A percentile compares a stretch with the other conserved stretches of the same genome.
phyloP scores from a whole-genome alignment of 2,329 filamentous ascomycete species.

The Colletotrichum paranaense region DNA sequence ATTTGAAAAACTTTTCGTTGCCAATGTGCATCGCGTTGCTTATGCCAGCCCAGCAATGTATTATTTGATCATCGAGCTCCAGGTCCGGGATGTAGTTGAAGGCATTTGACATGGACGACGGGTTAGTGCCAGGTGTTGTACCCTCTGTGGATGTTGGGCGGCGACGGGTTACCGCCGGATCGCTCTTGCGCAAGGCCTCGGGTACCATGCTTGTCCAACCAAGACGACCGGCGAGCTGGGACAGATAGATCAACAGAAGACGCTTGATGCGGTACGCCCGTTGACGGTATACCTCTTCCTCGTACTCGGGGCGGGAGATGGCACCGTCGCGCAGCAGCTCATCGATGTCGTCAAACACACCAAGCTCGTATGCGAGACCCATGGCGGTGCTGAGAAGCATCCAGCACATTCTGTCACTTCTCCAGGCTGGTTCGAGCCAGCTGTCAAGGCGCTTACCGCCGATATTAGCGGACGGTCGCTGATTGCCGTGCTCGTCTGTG shows the following conservation, averaged over 20 bases:
- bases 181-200: slow-evolving; percentile 68
- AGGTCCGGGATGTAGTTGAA: slow-evolving; percentile 76
- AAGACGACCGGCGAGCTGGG: slow-evolving; percentile 91
- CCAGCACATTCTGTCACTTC: slow-evolving; percentile 96
- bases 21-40: slow-evolving; percentile 92
- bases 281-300: slow-evolving; percentile 81
- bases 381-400: slow-evolving; percentile 94
- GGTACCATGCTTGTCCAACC: slow-evolving; percentile 96
- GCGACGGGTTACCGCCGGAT: slow-evolving; percentile 65
- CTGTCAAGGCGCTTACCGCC: slow-evolving; percentile 90
- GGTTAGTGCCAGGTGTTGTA: slow-evolving; percentile 70
- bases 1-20: slow-evolving; percentile 89
- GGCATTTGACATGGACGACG: slow-evolving; percentile 64
- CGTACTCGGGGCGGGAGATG: slow-evolving; percentile 73
- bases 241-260: slow-evolving; percentile 89
- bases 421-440: slow-evolving; percentile 96
- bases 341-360: slow-evolving; percentile 92
- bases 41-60: slow-evolving; percentile 95
- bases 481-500: slow-evolving; percentile 55
- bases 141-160: slow-evolving; percentile 64
- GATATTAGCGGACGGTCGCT: slow-evolving; percentile 65
- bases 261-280: slow-evolving; percentile 86
- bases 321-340: slow-evolving; percentile 71
- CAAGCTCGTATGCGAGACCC: slow-evolving; percentile 91
- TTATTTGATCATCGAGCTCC: slow-evolving; percentile 75